phyloP scores from a whole-genome alignment of 2,329 filamentous ascomycete species.

The Cordyceps fumosorosea region DNA sequence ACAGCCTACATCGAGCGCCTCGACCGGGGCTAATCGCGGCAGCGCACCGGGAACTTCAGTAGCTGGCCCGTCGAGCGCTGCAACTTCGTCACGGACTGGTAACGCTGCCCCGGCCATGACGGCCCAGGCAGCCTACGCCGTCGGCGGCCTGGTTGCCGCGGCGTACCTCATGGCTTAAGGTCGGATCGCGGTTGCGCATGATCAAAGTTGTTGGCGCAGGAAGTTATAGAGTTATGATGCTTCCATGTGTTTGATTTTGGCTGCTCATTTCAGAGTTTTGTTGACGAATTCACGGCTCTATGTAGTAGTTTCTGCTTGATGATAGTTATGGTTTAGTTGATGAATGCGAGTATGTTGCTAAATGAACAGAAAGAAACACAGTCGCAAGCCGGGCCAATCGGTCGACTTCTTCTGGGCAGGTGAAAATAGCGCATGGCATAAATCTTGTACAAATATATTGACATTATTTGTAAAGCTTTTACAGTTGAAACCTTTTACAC shows the following conservation, averaged over 20 bases:
- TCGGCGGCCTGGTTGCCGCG: conserved; percentile 9
- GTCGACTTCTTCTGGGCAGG: no score
- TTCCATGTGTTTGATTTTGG: not conserved
- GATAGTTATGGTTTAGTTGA: not conserved
- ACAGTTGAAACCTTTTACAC: no score
- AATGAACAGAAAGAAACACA: not conserved
- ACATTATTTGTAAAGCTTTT: no score
- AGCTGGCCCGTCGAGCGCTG: not conserved
- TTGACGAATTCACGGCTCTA: not conserved
- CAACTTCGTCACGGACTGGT: not conserved
- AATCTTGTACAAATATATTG: no score
- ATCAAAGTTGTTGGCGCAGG: not conserved
- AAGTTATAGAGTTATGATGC: not conserved
- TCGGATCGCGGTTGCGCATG: not conserved
- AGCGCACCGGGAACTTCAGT: not conserved
- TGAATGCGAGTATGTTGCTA: not conserved
- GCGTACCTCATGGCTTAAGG: conserved; percentile 5
- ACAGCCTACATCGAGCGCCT: not conserved
- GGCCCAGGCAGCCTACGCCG: not conserved
- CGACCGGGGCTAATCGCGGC: no score
- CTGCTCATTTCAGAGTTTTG: not conserved
- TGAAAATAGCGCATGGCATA: no score
- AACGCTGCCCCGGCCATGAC: not conserved
- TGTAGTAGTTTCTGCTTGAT: not conserved
- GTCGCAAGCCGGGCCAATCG: no score